Evolutionary conservation across 75 land plant genomes (phyloP), one percentile per base, ranked within the genome.

Genomic region (Gnetum montanum): DNA sequence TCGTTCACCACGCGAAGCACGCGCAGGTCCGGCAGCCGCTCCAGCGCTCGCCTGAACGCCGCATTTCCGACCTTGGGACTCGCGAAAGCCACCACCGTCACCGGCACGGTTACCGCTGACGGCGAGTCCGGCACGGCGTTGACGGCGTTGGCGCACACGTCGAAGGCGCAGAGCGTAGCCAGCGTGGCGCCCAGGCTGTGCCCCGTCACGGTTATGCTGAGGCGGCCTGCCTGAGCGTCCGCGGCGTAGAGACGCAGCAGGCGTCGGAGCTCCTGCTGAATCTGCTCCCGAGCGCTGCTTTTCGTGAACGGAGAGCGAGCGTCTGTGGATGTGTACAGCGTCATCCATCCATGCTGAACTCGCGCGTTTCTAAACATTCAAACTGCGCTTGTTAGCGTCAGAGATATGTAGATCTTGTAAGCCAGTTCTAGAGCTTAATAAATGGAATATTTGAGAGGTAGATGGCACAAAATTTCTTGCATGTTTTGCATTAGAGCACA

Each of bases 131-230:
- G 47, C 1, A 51, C 40, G 25, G 19, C 30, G 48, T 46, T 56
- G 44, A 58, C 47, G 22, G 34, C 58, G 30, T 54, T 65, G 0
- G 43, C 13, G 6, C 58, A 64, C 0, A 72, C 66, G 57, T 72
- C 75, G 12, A 67, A 66, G 0, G 60, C 75, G 26, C 56, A 49
- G 23, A 72, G 48, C 26, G 59, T 55, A 12, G 69, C 58, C 30
- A 72, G 37, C 8, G 70, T 59, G 13, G 58, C 70, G 1, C 75
- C 70, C 2, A 91, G 50, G 77, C 91, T 86, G 63, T 91, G 97
- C 34, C 88, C 97, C 0, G 77, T 68, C 23, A 81, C 31, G 8
- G 87, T 86, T 46, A 90, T 80, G 75, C 86, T 90, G 11, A 79
- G 31, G 11, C 37, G 36, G n/a, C n/a, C n/a, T n/a, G n/a, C n/a